These are phyloP conservation scores for Pythium myriotylum DNA, from an alignment of 352 stramenopile genomes.

Conservation along the genomic window DNA sequence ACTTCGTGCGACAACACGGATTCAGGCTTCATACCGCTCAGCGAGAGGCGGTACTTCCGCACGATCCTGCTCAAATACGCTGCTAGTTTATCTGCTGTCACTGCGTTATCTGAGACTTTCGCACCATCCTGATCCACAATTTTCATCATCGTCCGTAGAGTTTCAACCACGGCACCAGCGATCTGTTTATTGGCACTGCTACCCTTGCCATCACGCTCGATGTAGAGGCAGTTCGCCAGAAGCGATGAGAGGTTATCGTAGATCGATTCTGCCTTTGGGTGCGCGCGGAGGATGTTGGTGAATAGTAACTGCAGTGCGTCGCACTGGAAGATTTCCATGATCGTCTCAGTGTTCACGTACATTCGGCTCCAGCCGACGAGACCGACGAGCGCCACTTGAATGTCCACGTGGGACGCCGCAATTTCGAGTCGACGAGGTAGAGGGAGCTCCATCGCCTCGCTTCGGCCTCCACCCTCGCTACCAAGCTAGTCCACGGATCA, in stretches of 20 bases:
- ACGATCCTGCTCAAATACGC: slow-evolving; percentile 58
- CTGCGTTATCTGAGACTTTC: slow-evolving; percentile 16
- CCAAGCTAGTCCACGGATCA: neutral
- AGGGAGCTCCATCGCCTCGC: slow-evolving; percentile 49
- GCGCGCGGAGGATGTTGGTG: slow-evolving; percentile 56
- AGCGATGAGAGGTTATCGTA: slow-evolving; percentile 63
- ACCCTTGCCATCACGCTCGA: slow-evolving; percentile 38
- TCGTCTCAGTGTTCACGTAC: slow-evolving; percentile 63
- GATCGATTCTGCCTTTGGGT: slow-evolving; percentile 33
- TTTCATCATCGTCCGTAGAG: slow-evolving; percentile 40
- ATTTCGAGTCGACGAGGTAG: slow-evolving; percentile 64
- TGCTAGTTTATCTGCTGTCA: slow-evolving; percentile 34
- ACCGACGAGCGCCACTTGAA: slow-evolving; percentile 72
- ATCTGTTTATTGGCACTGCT: slow-evolving; percentile 38
- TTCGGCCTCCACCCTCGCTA: neutral
- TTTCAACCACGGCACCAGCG: slow-evolving; percentile 44
- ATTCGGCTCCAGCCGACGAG: slow-evolving; percentile 75
- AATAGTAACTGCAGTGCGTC: slow-evolving; percentile 63
- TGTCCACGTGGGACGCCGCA: slow-evolving; percentile 62
- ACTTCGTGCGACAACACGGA: slow-evolving; percentile 54
- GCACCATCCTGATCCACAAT: slow-evolving; percentile 16
- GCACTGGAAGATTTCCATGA: slow-evolving; percentile 73
- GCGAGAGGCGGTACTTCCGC: slow-evolving; percentile 44
- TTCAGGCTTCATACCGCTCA: slow-evolving; percentile 44
- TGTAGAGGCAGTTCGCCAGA: slow-evolving; percentile 62